These are phyloP conservation scores for Sporothrix dimorphospora DNA, from an alignment of 2,329 filamentous ascomycete species.

Conservation along the genomic window DNA sequence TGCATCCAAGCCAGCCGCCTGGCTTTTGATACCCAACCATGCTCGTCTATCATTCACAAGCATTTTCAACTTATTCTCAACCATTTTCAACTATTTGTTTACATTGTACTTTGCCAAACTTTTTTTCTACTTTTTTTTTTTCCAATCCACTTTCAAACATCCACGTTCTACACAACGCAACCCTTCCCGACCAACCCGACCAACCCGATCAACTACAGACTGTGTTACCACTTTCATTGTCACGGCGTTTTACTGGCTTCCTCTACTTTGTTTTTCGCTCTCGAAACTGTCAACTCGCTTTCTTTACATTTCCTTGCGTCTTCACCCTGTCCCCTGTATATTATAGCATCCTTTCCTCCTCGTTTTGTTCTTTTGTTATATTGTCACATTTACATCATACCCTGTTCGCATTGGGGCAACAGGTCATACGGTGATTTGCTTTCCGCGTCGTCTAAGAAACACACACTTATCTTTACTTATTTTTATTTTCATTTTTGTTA, in stretches of 20 bases:
- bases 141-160: conserved; percentile 1
- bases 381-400: neutral
- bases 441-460: neutral
- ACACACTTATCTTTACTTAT: neutral
- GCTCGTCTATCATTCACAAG: conserved; percentile 24
- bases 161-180: neutral
- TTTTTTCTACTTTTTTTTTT: neutral
- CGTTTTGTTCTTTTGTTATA: neutral
- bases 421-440: conserved; percentile 6
- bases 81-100: conserved; percentile 4
- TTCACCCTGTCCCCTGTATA: neutral
- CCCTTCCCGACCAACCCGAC: too few species aligned
- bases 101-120: neutral
- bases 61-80: conserved; percentile 5
- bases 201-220: conserved; percentile 8
- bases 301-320: conserved; percentile 18
- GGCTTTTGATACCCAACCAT: conserved; percentile 22
- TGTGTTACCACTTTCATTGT: neutral
- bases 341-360: conserved; percentile 3
- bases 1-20: conserved; percentile 21
- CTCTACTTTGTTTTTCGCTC: neutral
- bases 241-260: conserved; percentile 1
- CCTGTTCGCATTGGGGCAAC: conserved; percentile 18
- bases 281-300: neutral
- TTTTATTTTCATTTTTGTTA: neutral